Evolutionary conservation across 192 early-diverging fungal genomes (phyloP), one percentile per base, ranked within the genome.

Genomic region (Phycomyces nitens): DNA sequence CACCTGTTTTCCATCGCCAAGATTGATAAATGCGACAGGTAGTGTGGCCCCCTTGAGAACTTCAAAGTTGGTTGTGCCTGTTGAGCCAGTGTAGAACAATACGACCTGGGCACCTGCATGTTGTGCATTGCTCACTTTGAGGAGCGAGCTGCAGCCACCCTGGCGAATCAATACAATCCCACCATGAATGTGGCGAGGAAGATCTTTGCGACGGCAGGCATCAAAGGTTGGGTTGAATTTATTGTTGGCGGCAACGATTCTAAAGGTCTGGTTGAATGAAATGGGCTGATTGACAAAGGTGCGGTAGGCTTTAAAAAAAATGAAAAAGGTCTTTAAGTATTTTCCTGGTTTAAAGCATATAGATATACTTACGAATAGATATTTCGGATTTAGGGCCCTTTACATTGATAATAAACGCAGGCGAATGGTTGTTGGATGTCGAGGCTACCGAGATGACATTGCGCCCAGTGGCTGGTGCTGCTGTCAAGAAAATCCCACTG

Each of bases 151-250:
- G 53, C 90, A 92, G 16, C 70, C 77, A 3, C 88, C 88, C 22
- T 87, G 84, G 41, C 82, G 81, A 52, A 91, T 78, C 41, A 92
- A 60, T 16, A 78, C 74, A 29, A 87, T 78, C 54, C 83, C 79
- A 5, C 73, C 74, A 0, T 54, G 64, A 24, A 80, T 68, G 52
- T 62, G 60, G 10, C 26, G 53, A 4, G 41, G 58, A 67, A 82
- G 80, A 18, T 76, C 53, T 11, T 64, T 62, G 16, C 20, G 15
- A 5, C n/a, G 27, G 53, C 89, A 89, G 0, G 77, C 88, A 56
- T 87, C 85, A 27, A 65, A 65, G 0, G 74, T 66, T 9, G 75
- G 72, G 16, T 75, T 64, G n/a, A 65, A 70, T 10, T 44, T 75
- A 54, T 78, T 78, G n/a, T 61, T 63, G 3, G 80, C 58, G 43